These are phyloP conservation scores for Eucalyptus fibrosa DNA, from an alignment of 345 rosid species.

Conservation along the genomic window DNA sequence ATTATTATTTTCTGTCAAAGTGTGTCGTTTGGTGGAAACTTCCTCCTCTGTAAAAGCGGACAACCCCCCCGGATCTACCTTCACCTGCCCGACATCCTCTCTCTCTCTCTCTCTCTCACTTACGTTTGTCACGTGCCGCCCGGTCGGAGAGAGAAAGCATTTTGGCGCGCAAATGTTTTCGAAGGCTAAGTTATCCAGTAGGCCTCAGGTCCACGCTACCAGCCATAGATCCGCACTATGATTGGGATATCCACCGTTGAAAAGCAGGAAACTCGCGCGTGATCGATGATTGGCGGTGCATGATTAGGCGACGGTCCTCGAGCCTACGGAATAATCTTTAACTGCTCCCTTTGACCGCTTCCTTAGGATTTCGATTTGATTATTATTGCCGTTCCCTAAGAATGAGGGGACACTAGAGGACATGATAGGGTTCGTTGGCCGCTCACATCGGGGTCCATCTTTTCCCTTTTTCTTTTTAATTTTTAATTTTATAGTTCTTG, in stretches of 20 bases:
- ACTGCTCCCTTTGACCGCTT: background rate
- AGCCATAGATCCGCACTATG: background rate
- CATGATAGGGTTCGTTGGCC: background rate
- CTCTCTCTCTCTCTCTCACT: background rate
- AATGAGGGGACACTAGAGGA: background rate
- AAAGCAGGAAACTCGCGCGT: background rate
- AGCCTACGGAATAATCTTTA: background rate
- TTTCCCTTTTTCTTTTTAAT: accelerated
- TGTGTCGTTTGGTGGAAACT: background rate
- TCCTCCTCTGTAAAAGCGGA: background rate
- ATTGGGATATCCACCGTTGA: background rate
- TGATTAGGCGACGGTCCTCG: background rate
- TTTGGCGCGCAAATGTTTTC: background rate
- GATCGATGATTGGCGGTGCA: background rate
- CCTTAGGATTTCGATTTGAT: background rate
- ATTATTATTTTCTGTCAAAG: background rate
- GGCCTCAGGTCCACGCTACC: background rate
- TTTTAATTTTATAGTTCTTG: background rate
- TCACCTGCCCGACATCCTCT: background rate
- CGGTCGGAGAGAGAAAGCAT: background rate
- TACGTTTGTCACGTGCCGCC: background rate
- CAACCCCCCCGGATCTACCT: background rate
- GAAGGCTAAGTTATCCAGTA: background rate
- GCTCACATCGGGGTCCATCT: background rate
- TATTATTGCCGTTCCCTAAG: too few relatives aligned